A percentile compares a stretch with the other conserved stretches of the same genome.
Evolutionary conservation across 805 yeast species (phyloP).

Genomic region (Wilhelminamyces savonicus): DNA sequence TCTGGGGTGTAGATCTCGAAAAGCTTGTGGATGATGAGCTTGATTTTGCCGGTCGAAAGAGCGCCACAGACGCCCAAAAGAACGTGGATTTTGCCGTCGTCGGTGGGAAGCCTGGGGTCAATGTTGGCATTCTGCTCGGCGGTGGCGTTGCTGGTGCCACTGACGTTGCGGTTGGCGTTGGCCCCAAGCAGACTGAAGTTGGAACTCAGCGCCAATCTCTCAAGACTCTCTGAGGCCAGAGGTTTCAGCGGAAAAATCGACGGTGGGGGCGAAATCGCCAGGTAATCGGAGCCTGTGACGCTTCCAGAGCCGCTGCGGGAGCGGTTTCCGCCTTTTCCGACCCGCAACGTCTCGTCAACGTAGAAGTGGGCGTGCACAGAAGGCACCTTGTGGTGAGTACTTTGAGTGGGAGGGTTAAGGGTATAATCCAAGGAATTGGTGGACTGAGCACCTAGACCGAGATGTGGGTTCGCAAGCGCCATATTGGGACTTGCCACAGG

Average conservation of each 20-base stretch:
- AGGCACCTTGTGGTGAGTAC: slow-evolving; percentile 45
- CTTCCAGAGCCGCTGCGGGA: slow-evolving; percentile 35
- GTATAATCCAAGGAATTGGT: slow-evolving; percentile 18
- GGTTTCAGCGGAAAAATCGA: slow-evolving; percentile 1
- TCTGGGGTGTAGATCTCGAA: slow-evolving; percentile 46
- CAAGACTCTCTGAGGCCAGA: too few species aligned
- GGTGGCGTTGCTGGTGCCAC: slow-evolving; percentile 3
- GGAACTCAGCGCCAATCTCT: slow-evolving; percentile 10
- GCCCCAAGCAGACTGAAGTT: neutral
- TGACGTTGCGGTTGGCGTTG: slow-evolving; percentile 1
- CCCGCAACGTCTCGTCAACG: slow-evolving; percentile 62
- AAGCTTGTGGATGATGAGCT: slow-evolving; percentile 45
- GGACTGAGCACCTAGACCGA: slow-evolving; percentile 9
- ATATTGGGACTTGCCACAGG: neutral
- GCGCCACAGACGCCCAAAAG: slow-evolving; percentile 57
- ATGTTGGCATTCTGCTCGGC: slow-evolving; percentile 41
- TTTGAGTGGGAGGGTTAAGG: slow-evolving; percentile 23
- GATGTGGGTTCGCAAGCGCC: neutral
- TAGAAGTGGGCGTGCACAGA: slow-evolving; percentile 77
- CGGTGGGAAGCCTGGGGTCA: slow-evolving; percentile 46
- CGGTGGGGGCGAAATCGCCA: slow-evolving; percentile 4
- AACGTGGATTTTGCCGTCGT: slow-evolving; percentile 52
- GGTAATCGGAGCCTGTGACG: slow-evolving; percentile 19
- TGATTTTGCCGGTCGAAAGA: slow-evolving; percentile 44
- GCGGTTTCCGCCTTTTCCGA: slow-evolving; percentile 20